phyloP scores from a whole-genome alignment of 148 eudicot species.

The Heliosperma pusillum region DNA sequence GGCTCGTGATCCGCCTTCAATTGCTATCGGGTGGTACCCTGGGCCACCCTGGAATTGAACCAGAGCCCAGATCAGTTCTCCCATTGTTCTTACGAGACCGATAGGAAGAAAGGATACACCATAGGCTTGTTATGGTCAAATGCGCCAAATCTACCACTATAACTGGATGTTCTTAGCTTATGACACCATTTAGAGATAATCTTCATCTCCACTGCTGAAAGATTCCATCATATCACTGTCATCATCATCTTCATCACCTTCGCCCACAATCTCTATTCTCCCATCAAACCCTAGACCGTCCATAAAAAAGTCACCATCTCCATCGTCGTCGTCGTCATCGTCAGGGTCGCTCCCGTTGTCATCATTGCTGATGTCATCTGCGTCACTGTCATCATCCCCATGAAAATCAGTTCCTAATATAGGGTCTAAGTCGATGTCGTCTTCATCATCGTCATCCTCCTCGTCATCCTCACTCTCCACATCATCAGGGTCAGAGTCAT shows the following conservation, averaged over 20 bases:
- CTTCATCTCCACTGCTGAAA: constrained; percentile 78
- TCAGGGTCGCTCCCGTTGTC: constrained; percentile 45
- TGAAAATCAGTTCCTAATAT: constrained; percentile 43
- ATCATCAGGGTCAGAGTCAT: constrained; percentile 96
- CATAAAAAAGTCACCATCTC: constrained; percentile 60
- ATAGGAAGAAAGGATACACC: too few relatives aligned
- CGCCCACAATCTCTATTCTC: constrained; percentile 65
- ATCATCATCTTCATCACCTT: constrained; percentile 76
- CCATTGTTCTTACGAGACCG: background rate
- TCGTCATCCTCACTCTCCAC: constrained; percentile 73
- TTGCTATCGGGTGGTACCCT: background rate
- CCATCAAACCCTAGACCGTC: constrained; percentile 49
- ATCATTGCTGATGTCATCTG: constrained; percentile 54
- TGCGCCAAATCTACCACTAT: too few relatives aligned
- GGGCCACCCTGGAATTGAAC: background rate
- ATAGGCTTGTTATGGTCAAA: too few relatives aligned
- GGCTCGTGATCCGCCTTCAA: too few relatives aligned
- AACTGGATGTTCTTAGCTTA: background rate
- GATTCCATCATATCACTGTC: constrained; percentile 59
- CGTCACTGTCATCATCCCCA: constrained; percentile 70
- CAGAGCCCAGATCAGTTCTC: background rate
- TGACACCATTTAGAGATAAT: constrained; percentile 22
- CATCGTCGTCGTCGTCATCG: constrained; percentile 59
- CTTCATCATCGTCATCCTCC: constrained; percentile 72
- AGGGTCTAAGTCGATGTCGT: constrained; percentile 59